Conservation (phyloP, 768 basidiomycete species). For the Xerocomus potaroensis region DNA sequence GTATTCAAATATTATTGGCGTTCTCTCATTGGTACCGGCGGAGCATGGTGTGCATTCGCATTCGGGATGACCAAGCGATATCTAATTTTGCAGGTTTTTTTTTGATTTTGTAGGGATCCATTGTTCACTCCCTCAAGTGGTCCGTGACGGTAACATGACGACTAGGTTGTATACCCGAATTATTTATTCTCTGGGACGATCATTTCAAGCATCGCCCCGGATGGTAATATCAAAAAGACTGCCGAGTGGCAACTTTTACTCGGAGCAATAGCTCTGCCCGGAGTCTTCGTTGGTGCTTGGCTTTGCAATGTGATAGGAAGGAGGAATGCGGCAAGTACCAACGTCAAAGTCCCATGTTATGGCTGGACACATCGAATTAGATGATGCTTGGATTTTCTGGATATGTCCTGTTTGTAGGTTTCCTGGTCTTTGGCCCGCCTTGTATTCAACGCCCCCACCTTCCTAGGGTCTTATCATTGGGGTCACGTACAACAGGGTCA, state of each 20-base stretch:
- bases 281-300: constrained; percentile 46
- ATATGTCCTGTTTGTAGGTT: constrained; percentile 54
- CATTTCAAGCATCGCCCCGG: constrained; percentile 59
- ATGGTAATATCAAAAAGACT: constrained; percentile 49
- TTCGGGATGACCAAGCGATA: constrained; percentile 18
- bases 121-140: not conserved
- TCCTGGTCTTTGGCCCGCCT: not conserved
- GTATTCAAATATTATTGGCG: constrained; percentile 64
- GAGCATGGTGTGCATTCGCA: constrained; percentile 49
- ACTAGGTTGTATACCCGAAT: constrained; percentile 64
- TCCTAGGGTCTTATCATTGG: constrained; percentile 50
- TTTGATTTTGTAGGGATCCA: not conserved
- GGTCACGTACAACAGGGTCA: constrained; percentile 57
- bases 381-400: constrained; percentile 67
- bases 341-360: not conserved
- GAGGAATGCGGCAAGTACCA: constrained; percentile 45
- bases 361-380: constrained; percentile 27
- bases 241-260: constrained; percentile 71
- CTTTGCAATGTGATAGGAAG: constrained; percentile 52
- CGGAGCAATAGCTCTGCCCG: constrained; percentile 58
- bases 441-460: not conserved
- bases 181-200: constrained; percentile 67
- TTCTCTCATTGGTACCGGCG: constrained; percentile 64
- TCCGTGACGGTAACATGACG: not conserved
- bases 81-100: constrained; percentile 53